phyloP scores from a whole-genome alignment of 2,329 filamentous ascomycete genomes.

The Arthrobotrys entomopaga region DNA sequence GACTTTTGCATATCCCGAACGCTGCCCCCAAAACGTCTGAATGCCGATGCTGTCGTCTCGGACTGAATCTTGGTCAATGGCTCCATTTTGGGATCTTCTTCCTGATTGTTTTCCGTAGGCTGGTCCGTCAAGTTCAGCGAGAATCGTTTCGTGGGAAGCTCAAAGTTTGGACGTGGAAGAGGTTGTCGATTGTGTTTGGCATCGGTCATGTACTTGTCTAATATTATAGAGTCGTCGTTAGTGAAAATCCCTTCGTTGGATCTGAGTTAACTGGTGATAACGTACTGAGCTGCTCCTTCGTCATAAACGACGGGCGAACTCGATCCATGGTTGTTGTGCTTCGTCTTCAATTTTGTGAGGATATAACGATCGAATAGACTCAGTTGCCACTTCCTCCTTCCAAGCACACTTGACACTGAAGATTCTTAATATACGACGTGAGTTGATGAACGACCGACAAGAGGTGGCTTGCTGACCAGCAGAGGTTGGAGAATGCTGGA shows the following conservation, averaged over 20 bases:
- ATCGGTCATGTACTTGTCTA: slow-evolving; percentile 52
- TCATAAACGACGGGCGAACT: slow-evolving; percentile 58
- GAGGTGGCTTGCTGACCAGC: slow-evolving; percentile 21
- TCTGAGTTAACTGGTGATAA: slow-evolving; percentile 17
- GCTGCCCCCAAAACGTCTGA: slow-evolving; percentile 44
- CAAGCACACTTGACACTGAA: slow-evolving; percentile 7
- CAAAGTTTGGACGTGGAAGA: slow-evolving; percentile 45
- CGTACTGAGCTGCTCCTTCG: slow-evolving; percentile 59
- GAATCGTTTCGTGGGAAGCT: slow-evolving; percentile 42
- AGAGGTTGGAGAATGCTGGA: slow-evolving; percentile 32
- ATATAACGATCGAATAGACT: not conserved
- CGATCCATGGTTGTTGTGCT: slow-evolving; percentile 37
- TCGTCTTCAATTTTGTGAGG: not conserved
- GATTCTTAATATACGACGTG: slow-evolving; percentile 24
- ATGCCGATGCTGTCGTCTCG: slow-evolving; percentile 25
- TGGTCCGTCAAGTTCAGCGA: slow-evolving; percentile 34
- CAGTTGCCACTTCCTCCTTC: not conserved
- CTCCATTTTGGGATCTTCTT: slow-evolving; percentile 30
- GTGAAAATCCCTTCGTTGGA: not conserved
- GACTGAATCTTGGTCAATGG: slow-evolving; percentile 25
- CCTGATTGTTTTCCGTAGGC: not conserved
- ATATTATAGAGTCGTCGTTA: not conserved
- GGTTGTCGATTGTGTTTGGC: slow-evolving; percentile 47
- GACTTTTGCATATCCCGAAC: slow-evolving; percentile 45
- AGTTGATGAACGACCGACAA: slow-evolving; percentile 19